Conservation (phyloP, 495 filamentous ascomycete species). For the Halenospora varia region DNA sequence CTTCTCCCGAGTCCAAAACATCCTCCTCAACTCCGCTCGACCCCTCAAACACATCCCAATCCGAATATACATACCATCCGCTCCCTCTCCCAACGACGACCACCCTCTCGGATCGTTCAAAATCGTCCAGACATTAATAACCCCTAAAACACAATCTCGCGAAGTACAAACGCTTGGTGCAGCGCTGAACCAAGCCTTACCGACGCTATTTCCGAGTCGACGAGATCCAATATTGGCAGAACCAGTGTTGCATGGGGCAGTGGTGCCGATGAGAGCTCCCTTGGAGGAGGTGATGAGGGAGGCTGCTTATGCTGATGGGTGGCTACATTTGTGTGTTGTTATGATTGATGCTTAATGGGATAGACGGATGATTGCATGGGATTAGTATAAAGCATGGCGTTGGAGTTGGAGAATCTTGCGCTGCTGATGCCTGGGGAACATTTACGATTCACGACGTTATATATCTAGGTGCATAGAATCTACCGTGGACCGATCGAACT, state of each 20-base stretch:
- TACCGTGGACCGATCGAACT: no score
- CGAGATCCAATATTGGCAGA: slow-evolving; percentile 86
- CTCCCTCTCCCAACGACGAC: slow-evolving; percentile 23
- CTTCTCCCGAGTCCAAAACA: slow-evolving; percentile 71
- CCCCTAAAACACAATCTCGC: slow-evolving; percentile 38
- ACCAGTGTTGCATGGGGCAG: slow-evolving; percentile 81
- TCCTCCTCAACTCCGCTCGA: slow-evolving; percentile 71
- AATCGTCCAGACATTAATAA: slow-evolving; percentile 65
- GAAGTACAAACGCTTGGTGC: slow-evolving; percentile 77
- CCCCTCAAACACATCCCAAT: slow-evolving; percentile 79
- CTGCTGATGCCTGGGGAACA: no score
- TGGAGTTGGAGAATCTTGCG: no score
- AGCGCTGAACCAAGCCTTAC: slow-evolving; percentile 72
- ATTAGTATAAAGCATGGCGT: no score
- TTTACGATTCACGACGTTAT: no score
- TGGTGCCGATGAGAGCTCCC: slow-evolving; percentile 76
- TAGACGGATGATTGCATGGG: no score
- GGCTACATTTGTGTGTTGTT: slow-evolving; percentile 80
- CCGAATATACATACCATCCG: slow-evolving; percentile 30
- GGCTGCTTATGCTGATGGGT: slow-evolving; percentile 87
- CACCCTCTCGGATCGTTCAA: slow-evolving; percentile 48
- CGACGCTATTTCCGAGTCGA: slow-evolving; percentile 81
- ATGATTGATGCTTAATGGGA: slow-evolving; percentile 55
- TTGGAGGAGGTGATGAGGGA: slow-evolving; percentile 79
- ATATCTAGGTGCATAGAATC: no score